Conservation (phyloP, 495 filamentous ascomycete genomes). For the Penicillium simplicissimum region DNA sequence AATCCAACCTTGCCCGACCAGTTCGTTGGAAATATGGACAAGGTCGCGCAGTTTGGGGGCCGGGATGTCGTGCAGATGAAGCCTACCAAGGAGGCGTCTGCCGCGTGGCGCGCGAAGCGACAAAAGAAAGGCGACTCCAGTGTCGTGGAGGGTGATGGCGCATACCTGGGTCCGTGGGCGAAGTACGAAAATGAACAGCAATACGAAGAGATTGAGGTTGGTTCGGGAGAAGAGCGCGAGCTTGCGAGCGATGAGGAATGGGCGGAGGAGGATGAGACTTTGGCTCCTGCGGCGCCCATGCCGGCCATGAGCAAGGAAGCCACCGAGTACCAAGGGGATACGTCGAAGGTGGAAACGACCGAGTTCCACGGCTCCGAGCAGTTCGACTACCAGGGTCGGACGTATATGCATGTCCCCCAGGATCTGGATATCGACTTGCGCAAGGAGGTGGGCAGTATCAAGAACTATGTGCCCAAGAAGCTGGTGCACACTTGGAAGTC, state of each 20-base stretch:
- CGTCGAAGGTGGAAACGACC: constrained; percentile 68
- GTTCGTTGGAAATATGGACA: constrained; percentile 56
- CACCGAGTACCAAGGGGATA: constrained; percentile 59
- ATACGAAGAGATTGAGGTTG: constrained; percentile 60
- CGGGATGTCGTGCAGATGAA: constrained; percentile 59
- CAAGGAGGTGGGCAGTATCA: constrained; percentile 74
- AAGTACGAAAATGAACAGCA: constrained; percentile 67
- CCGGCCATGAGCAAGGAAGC: constrained; percentile 56
- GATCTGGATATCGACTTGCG: constrained; percentile 87
- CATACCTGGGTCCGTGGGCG: constrained; percentile 95
- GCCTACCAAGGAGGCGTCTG: constrained; percentile 66
- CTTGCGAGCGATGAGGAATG: constrained; percentile 79
- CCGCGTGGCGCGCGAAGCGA: constrained; percentile 64
- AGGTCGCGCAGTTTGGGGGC: constrained; percentile 51
- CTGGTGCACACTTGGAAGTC: constrained; percentile 84
- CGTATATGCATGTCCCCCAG: constrained; percentile 83
- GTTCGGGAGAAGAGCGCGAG: constrained; percentile 53
- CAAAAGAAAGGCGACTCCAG: constrained; percentile 82
- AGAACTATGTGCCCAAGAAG: constrained; percentile 94
- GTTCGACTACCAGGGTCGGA: constrained; percentile 89
- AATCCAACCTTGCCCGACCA: constrained; percentile 53
- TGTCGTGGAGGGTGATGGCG: constrained; percentile 78
- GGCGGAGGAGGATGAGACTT: constrained; percentile 54
- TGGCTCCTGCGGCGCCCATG: constrained; percentile 48
- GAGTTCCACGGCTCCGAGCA: constrained; percentile 81